A percentile compares a stretch with the other conserved stretches of the same genome.
phyloP scores from a whole-genome alignment of 2,329 filamentous ascomycete genomes.

The Alternaria novae-zelandiae region DNA sequence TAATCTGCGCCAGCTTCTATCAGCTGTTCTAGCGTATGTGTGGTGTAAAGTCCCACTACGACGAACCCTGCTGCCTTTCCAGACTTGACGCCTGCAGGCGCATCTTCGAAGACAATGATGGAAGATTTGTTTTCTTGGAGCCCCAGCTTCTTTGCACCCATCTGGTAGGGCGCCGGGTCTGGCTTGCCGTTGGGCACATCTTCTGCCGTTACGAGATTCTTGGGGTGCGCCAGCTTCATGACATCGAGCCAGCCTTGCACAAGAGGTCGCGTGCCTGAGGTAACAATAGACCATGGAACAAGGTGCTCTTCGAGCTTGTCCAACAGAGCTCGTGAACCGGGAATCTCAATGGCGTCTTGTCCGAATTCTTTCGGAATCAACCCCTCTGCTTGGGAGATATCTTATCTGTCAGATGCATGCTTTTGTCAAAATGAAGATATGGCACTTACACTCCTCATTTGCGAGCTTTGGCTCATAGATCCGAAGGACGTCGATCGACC shows the following conservation, averaged over 20 bases:
- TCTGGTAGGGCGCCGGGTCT: slow-evolving; percentile 57
- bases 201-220: slow-evolving; percentile 57
- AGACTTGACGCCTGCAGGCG: slow-evolving; percentile 80
- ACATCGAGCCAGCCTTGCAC: slow-evolving; percentile 59
- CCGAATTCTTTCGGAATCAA: slow-evolving; percentile 79
- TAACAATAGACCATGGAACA: slow-evolving; percentile 83
- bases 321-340: slow-evolving; percentile 77
- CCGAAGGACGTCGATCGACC: slow-evolving; percentile 84
- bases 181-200: slow-evolving; percentile 58
- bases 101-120: slow-evolving; percentile 86
- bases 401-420: slow-evolving; percentile 53
- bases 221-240: slow-evolving; percentile 56
- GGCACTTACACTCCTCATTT: slow-evolving; percentile 84
- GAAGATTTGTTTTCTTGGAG: slow-evolving; percentile 49
- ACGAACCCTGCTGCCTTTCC: slow-evolving; percentile 86
- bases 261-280: slow-evolving; percentile 56
- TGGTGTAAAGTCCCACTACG: slow-evolving; percentile 84
- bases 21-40: slow-evolving; percentile 76
- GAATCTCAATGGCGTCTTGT: slow-evolving; percentile 80
- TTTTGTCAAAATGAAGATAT: not conserved
- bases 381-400: slow-evolving; percentile 79
- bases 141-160: slow-evolving; percentile 52
- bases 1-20: slow-evolving; percentile 81
- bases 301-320: slow-evolving; percentile 66
- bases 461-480: slow-evolving; percentile 83